Base-by-base conservation (phyloP, 1,139 yeast species). In the Saccharomyces hybrid region DNA sequence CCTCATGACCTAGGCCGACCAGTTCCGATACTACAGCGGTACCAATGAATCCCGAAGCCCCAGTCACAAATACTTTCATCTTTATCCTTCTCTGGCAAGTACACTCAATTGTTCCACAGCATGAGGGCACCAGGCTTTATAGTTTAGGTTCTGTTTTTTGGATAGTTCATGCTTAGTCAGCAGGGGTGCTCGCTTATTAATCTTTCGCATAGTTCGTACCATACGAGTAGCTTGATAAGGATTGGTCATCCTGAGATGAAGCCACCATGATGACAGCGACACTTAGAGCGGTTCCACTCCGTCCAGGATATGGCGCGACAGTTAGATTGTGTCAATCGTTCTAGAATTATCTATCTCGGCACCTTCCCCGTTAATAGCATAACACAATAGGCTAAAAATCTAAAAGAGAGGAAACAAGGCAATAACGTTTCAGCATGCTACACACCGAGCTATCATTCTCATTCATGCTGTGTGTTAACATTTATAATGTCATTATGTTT, bases 21-120 rank as follows among this genome's bases (percentile, higher is more conserved):
- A 68, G 53, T 8, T 56, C 58, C 11, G 57, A 34, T 24, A 61
- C 51, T n/a, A 65, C 58, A 2, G 47, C 53, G 2, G 60, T 21
- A 0, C 72, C 72, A 38, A 67, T 54, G 51, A 60, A 66, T 1
- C 72, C 71, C 2, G 68, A 57, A 14, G 61, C 70, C 26, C 72
- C 71, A 27, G 71, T 68, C 38, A 69, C 59, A 59, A 68, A 68
- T 27, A 58, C 57, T 49, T 65, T 65, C 52, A 50, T 50, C 16
- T 27, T 27, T 42, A 27, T 27, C 34, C 34, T 11, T 29, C 14
- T 29, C 34, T 29, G 34, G 34, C 34, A 29, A 11, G 34, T 29
- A 29, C 34, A 29, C 34, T 29, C 34, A 29, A 29, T 3, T 29
- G 34, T 2, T 29, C 14, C 5, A 29, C 34, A 29, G 34, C 34